A percentile compares a stretch with the other conserved stretches of the same genome.
Evolutionary conservation across 192 early-diverging fungal species (phyloP).

Genomic region (Backusella psychrophila): DNA sequence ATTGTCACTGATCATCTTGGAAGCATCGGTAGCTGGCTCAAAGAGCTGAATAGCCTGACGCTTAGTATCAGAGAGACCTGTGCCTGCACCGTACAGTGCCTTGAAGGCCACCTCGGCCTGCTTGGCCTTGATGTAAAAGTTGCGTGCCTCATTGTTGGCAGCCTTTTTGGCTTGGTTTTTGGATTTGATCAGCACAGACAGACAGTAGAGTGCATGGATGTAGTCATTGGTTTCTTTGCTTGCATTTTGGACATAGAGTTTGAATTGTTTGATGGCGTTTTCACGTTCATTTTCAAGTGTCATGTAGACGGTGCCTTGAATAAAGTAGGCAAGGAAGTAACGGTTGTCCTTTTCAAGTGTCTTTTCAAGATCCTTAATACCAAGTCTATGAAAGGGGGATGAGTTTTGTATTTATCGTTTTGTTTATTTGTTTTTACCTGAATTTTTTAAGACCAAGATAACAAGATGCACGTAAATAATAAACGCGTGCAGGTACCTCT

Average conservation of each 20-base stretch:
- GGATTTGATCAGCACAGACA: conserved; percentile 36
- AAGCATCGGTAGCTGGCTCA: conserved; percentile 34
- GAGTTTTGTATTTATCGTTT: too few species aligned
- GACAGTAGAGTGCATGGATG: conserved; percentile 49
- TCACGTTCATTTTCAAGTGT: conserved; percentile 35
- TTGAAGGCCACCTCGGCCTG: conserved; percentile 51
- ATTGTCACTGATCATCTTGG: conserved; percentile 17
- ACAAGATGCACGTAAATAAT: conserved; percentile 54
- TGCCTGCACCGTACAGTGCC: conserved; percentile 47
- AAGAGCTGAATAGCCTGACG: conserved; percentile 36
- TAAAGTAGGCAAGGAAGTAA: conserved; percentile 30
- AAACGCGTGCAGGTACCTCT: conserved; percentile 47
- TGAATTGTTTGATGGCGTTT: conserved; percentile 49
- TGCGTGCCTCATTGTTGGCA: conserved; percentile 40
- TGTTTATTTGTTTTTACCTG: conserved; percentile 27
- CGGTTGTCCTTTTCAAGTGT: conserved; percentile 20
- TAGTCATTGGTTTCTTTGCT: conserved; percentile 53
- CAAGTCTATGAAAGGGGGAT: conserved; percentile 24
- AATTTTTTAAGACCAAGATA: conserved; percentile 43
- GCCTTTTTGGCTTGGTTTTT: conserved; percentile 28
- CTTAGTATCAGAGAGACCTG: conserved; percentile 52
- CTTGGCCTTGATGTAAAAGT: conserved; percentile 50
- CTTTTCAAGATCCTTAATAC: conserved; percentile 31
- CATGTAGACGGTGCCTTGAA: conserved; percentile 40
- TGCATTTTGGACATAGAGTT: conserved; percentile 43